Evolutionary conservation across 257 asterid species (phyloP), one percentile per base, ranked within the genome.

Genomic region (Nicotiana attenuata): DNA sequence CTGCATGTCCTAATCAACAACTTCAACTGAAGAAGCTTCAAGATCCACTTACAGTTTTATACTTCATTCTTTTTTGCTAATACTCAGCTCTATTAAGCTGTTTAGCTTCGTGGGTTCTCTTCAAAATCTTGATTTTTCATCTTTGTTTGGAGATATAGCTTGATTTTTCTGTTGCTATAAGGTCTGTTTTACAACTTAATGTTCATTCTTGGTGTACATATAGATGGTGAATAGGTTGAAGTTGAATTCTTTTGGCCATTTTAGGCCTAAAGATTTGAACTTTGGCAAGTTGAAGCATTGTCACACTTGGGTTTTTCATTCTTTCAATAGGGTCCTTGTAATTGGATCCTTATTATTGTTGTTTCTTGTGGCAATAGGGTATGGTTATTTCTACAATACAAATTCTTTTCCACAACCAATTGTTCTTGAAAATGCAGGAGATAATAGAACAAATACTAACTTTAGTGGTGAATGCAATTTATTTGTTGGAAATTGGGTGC

Each of bases 401-500:
- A 93, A 94, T 56, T 81, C 90, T 83, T 84, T 82, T 69, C 90
- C 79, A 60, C 90, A 85, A 56, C 84, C 89, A 10, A 79, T 80
- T 17, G 87, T 87, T 83, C 88, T 80, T 56, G 65, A 31, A 69
- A 76, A 80, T 86, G 86, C 26, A 35, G 65, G 63, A 22, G 77
- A n/a, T 29, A 57, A 65, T 59, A 76, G 38, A 59, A 69, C 60
- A 55, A 33, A 45, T 16, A 59, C 50, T 71, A 24, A 41, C 35
- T 57, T 77, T 60, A 85, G 81, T 68, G 87, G 85, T 41, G 88
- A 61, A 17, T 95, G 99, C 85, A 87, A 95, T 91, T 85, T 92
- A 83, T 93, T 92, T 88, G 92, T 90, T 85, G 98, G 99, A 50
- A 85, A 73, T 75, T 95, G 99, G 99, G 92, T 95, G 65, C 57